Percentiles rank a stretch among this genome's conserved stretches.
Evolutionary conservation across 805 yeast species (phyloP).

Genomic region (Lipomyces sp.): DNA sequence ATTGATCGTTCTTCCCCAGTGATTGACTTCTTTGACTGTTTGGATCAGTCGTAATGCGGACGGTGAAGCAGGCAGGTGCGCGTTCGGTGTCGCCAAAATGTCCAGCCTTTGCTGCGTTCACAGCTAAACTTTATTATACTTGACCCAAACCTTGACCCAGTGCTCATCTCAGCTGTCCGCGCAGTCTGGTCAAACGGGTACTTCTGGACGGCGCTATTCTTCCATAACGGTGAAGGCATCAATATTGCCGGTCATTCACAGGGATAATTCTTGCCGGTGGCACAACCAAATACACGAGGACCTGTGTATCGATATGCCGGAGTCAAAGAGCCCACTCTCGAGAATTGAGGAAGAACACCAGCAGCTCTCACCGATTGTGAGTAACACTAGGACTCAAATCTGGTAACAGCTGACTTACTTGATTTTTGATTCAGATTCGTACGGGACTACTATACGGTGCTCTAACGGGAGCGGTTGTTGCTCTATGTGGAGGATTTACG

Average conservation of each 20-base stretch:
- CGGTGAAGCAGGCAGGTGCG: not conserved
- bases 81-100: not conserved
- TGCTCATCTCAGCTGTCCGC: no score
- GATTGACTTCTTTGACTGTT: not conserved
- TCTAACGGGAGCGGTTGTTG: constrained; percentile 20
- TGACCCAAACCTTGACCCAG: no score
- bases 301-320: not conserved
- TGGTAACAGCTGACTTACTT: not conserved
- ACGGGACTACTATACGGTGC: constrained; percentile 23
- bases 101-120: not conserved
- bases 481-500: constrained; percentile 9
- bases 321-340: not conserved
- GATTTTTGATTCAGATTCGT: constrained; percentile 6
- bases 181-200: not conserved
- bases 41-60: not conserved
- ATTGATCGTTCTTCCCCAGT: not conserved
- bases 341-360: constrained; percentile 4
- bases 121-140: not conserved
- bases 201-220: not conserved
- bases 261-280: not conserved
- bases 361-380: constrained; percentile 5
- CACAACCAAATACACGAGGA: not conserved
- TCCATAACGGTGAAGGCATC: not conserved
- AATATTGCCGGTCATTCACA: not conserved
- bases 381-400: not conserved